Percentiles rank a stretch among this genome's conserved stretches.
Conservation (phyloP, 306 rosid species). For the Begonia fuchsioides region DNA sequence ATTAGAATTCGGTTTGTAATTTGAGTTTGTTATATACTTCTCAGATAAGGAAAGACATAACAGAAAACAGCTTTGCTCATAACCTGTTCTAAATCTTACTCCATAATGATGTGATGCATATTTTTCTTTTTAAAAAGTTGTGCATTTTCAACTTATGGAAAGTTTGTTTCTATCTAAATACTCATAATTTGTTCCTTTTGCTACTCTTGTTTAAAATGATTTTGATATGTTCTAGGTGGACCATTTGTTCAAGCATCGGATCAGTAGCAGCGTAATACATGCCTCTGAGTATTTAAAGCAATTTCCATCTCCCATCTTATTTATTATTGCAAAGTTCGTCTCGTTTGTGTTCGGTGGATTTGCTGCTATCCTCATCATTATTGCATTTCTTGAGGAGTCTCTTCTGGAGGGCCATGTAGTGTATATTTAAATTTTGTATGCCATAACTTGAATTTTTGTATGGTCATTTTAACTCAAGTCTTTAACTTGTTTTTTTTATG, state of each 20-base stretch:
- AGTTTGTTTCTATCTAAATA: too few relatives aligned
- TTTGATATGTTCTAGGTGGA: conserved; percentile 90
- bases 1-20: too few relatives aligned
- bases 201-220: too few relatives aligned
- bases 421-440: conserved; percentile 6
- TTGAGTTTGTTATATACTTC: too few relatives aligned
- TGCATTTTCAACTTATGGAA: too few relatives aligned
- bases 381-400: conserved; percentile 85
- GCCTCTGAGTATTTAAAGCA: conserved; percentile 81
- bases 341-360: conserved; percentile 87
- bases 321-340: conserved; percentile 74
- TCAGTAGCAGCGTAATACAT: conserved; percentile 62
- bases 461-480: background rate
- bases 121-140: too few relatives aligned
- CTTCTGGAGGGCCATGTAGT: conserved; percentile 94
- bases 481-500: conserved; percentile 5
- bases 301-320: conserved; percentile 82
- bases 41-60: too few relatives aligned
- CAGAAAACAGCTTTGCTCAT: too few relatives aligned
- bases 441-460: background rate
- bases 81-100: too few relatives aligned
- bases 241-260: conserved; percentile 86
- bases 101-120: too few relatives aligned
- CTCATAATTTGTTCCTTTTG: background rate
- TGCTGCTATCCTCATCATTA: conserved; percentile 80